Conservation (phyloP, 2,329 filamentous ascomycete species). For the Coniella lustricola region DNA sequence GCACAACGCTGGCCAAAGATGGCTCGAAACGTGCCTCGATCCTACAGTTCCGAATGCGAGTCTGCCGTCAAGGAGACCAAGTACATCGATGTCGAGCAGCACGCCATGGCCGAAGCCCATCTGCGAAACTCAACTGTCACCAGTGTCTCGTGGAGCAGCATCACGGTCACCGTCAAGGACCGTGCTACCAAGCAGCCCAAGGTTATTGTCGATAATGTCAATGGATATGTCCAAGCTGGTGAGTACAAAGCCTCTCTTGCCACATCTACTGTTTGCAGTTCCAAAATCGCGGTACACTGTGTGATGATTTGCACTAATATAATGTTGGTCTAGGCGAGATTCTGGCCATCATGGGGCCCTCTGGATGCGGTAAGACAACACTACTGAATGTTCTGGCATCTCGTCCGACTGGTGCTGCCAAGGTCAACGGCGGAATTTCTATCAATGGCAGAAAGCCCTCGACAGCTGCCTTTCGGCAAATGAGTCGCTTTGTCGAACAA, state of each 20-base stretch:
- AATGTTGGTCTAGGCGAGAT: constrained; percentile 50
- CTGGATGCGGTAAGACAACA: constrained; percentile 71
- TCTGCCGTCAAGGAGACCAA: constrained; percentile 10
- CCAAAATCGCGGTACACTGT: no score
- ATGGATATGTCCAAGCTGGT: constrained; percentile 59
- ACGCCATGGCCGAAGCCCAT: constrained; percentile 35
- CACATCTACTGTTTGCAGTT: no score
- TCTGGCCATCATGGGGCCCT: constrained; percentile 75
- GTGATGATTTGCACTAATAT: neutral
- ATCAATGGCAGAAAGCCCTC: constrained; percentile 57
- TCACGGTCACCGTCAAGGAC: constrained; percentile 69
- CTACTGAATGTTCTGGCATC: constrained; percentile 70
- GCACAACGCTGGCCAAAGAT: constrained; percentile 1
- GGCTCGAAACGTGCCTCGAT: constrained; percentile 9
- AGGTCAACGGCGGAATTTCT: constrained; percentile 45
- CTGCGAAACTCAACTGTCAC: constrained; percentile 57
- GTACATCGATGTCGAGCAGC: constrained; percentile 24
- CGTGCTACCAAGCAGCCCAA: constrained; percentile 58
- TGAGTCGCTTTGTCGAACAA: constrained; percentile 78
- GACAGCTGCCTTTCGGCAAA: constrained; percentile 49
- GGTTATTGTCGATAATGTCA: constrained; percentile 55
- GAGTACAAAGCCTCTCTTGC: constrained; percentile 2
- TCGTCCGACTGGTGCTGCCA: constrained; percentile 45
- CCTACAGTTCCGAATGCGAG: constrained; percentile 16
- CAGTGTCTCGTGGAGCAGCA: constrained; percentile 57